Evolutionary conservation across 31 red algal genomes (phyloP), one percentile per base, ranked within the genome.

Genomic region (Bonnemaisonia californica): DNA sequence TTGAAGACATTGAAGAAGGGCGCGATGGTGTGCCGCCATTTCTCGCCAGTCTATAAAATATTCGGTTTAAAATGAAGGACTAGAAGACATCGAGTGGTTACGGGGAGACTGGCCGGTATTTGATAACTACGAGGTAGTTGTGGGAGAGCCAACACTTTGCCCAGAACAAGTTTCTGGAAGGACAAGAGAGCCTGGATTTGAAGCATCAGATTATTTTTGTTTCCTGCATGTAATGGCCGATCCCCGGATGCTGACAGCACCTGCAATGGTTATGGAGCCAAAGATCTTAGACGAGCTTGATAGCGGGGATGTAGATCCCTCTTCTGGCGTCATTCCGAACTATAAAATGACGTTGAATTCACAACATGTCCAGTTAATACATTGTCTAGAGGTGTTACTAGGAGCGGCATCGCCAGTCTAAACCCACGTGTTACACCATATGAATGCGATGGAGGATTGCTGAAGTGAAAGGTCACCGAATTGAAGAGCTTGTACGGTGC

Each of bases 281-380:
- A 19, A 23, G 7, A 38, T 32, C 9, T 29, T 7, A 38, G 4
- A 41, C 18, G 18, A 81, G 45, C 36, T 69, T 11, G 78, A 81
- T 70, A 1, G 29, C 23, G 78, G 69, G 24, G 16, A n/a, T 12
- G 39, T 3, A 30, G 78, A 81, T 66, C 78, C 60, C 2, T 81
- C 3, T 35, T 69, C 78, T 1, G 64, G 55, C 13, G 0, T 54
- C 1, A 30, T 81, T 36, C 33, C 61, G n/a, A n/a, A 4, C 11
- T 81, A 13, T 68, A 54, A 9, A 81, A 81, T 51, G 78, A 81
- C 40, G n/a, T 26, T n/a, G 36, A 27, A 2, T 81, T 81, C 29
- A 41, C 35, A 35, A 59, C 78, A 2, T 0, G 11, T 3, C 11
- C 58, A 56, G n/a, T 54, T 39, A 7, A 35, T 24, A 18, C 39